Conservation (phyloP, 2,329 filamentous ascomycete genomes). For the Calonectria hongkongensis region DNA sequence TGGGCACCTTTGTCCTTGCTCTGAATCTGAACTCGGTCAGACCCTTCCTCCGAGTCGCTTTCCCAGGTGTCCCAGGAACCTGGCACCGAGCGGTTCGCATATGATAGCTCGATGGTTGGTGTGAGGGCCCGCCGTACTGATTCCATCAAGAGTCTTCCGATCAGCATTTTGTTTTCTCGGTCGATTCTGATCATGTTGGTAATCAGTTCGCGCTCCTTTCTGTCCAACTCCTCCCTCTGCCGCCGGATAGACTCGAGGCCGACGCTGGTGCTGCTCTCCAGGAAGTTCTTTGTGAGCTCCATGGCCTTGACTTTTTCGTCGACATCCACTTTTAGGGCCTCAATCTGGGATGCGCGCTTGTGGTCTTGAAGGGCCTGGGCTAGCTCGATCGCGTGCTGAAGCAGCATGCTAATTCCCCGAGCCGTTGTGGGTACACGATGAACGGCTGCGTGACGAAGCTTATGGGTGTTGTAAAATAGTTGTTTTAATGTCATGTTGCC, state of each 20-base stretch:
- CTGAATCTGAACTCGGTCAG: background rate
- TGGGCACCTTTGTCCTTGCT: conserved; percentile 15
- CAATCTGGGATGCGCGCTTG: conserved; percentile 2
- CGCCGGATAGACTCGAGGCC: conserved; percentile 15
- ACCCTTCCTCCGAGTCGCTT: background rate
- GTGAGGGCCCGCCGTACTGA: background rate
- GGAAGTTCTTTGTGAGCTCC: conserved; percentile 30
- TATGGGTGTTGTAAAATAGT: conserved; percentile 15
- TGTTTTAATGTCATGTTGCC: conserved; percentile 3
- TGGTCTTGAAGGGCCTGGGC: conserved; percentile 9
- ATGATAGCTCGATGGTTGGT: background rate
- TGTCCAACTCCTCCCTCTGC: conserved; percentile 26
- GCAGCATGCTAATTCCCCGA: conserved; percentile 17
- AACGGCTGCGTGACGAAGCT: conserved; percentile 25
- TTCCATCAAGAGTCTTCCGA: conserved; percentile 15
- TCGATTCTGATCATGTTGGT: conserved; percentile 20
- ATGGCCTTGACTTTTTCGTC: conserved; percentile 22
- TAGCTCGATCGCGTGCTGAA: conserved; percentile 11
- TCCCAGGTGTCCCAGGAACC: conserved; percentile 3
- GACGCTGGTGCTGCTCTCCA: conserved; percentile 17
- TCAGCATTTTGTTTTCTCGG: conserved; percentile 17
- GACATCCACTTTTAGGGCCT: background rate
- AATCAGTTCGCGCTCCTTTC: conserved; percentile 17
- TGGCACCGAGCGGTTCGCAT: background rate
- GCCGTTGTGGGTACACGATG: conserved; percentile 25